These are phyloP conservation scores for Mycosphaerelloides madeirae DNA, from an alignment of 2,329 filamentous ascomycete genomes.

Conservation along the genomic window DNA sequence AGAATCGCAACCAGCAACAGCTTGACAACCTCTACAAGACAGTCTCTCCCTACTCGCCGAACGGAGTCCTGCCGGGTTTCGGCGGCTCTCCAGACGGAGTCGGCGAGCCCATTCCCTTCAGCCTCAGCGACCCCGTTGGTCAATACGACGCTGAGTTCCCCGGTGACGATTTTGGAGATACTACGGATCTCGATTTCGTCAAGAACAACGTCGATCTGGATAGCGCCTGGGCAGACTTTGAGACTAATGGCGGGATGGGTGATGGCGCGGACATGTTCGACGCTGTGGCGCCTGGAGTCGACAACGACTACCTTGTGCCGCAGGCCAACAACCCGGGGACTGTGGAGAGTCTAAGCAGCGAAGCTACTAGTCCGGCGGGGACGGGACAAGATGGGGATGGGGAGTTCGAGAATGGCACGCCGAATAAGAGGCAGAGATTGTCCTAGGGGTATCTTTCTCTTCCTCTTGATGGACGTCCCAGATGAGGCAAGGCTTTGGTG, in stretches of 20 bases:
- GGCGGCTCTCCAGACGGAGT: no score
- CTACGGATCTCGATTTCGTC: slow-evolving; percentile 5
- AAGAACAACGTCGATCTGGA: slow-evolving; percentile 9
- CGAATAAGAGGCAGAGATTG: slow-evolving; percentile 23
- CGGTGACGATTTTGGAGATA: no score
- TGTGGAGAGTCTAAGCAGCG: slow-evolving; percentile 41
- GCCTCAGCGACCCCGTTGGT: no score
- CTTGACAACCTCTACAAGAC: background rate
- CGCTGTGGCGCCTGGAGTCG: background rate
- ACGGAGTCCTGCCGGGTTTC: background rate
- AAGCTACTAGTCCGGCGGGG: slow-evolving; percentile 33
- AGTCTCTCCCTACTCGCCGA: background rate
- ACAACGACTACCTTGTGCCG: slow-evolving; percentile 9
- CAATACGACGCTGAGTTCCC: no score
- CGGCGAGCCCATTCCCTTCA: no score
- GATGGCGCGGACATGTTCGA: slow-evolving; percentile 16
- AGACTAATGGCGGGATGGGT: background rate
- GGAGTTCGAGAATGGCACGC: slow-evolving; percentile 18
- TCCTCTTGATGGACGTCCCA: no score
- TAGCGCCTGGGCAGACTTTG: slow-evolving; percentile 8
- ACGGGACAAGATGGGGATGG: slow-evolving; percentile 5
- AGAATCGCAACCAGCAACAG: background rate
- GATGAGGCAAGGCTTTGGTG: no score
- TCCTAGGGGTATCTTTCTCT: slow-evolving; percentile 6
- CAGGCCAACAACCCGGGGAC: slow-evolving; percentile 15